phyloP scores from a whole-genome alignment of 2,329 filamentous ascomycete genomes.

The Colletotrichum australisinense region DNA sequence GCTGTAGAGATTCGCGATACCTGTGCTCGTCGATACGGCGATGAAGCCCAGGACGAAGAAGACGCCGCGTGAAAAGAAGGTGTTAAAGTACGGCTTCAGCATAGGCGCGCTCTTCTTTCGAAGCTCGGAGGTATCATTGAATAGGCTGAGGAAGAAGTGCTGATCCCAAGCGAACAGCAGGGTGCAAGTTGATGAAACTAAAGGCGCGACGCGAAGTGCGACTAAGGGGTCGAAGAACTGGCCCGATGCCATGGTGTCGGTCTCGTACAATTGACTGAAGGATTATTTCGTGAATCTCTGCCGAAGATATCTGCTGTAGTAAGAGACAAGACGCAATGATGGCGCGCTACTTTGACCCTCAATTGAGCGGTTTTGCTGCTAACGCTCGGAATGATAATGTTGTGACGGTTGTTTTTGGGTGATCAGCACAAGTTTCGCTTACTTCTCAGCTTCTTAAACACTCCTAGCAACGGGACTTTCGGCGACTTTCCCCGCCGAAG shows the following conservation, averaged over 20 bases:
- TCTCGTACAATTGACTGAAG: not conserved
- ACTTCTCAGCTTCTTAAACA: not conserved
- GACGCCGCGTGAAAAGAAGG: conserved; percentile 39
- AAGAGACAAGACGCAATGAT: not conserved
- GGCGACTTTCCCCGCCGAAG: not conserved
- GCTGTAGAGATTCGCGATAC: not conserved
- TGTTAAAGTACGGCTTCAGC: conserved; percentile 42
- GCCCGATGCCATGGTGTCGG: conserved; percentile 37
- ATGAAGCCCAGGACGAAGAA: conserved; percentile 7
- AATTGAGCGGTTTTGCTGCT: too few species aligned
- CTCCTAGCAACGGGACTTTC: not conserved
- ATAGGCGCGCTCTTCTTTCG: conserved; percentile 30
- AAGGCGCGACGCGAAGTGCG: conserved; percentile 43
- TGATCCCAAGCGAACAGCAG: conserved; percentile 43
- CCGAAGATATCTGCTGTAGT: too few species aligned
- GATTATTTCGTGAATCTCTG: too few species aligned
- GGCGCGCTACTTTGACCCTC: not conserved
- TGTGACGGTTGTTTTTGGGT: not conserved
- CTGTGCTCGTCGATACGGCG: not conserved
- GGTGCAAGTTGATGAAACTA: conserved; percentile 43
- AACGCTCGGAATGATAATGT: too few species aligned
- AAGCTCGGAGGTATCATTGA: conserved; percentile 24
- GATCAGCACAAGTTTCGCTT: not conserved
- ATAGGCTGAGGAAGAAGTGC: conserved; percentile 31
- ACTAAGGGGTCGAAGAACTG: conserved; percentile 35